Base-by-base conservation (phyloP, 2,329 filamentous ascomycete species). In the Xylogone sp. region DNA sequence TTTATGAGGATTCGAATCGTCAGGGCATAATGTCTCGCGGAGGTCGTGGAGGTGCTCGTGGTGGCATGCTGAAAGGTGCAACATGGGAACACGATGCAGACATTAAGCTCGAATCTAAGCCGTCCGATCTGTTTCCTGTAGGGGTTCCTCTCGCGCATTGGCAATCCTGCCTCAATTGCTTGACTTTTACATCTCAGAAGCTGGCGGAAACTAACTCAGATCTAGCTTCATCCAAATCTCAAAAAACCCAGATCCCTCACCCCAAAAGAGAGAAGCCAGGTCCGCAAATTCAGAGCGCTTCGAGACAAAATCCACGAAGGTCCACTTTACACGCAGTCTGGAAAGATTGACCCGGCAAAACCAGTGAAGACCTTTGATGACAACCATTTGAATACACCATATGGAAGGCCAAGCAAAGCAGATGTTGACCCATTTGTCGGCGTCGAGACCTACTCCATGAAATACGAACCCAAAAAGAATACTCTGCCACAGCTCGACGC, bases 361-460 rank as follows among this genome's bases (percentile, higher is more conserved):
- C 68, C 44, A 54, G 67, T 44, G 53, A 70, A 51, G 67, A 73
- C 51, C 69, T 78, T 62, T 71, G 74, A 57, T 65, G 71, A 57
- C 67, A 67, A 55, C 54, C 68, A 56, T 63, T 67, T 55, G 62
- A 76, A 57, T 42, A 52, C 55, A 7, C 63, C 62, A 52, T 67
- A 63, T 51, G 62, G 59, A 6, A 53, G 45, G 27, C 57, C 62
- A 42, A 53, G 56, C 2, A 61, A 71, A 53, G 69, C 68, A 2
- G 74, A 75, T 19, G 79, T 83, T 60, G 79, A 86, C 63, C 79
- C 82, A 2, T 86, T 86, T 60, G 73, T 77, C 43, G 79, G 79
- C 50, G 83, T 83, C 66, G 78, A 78, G 39, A 82, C 79, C 0
- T 86, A 82, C 62, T 76, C 76, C 16, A 72, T 78, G 49, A 78